These are phyloP conservation scores for Haematococcus sp. DNA, from an alignment of 139 green algal species.

Conservation along the genomic window DNA sequence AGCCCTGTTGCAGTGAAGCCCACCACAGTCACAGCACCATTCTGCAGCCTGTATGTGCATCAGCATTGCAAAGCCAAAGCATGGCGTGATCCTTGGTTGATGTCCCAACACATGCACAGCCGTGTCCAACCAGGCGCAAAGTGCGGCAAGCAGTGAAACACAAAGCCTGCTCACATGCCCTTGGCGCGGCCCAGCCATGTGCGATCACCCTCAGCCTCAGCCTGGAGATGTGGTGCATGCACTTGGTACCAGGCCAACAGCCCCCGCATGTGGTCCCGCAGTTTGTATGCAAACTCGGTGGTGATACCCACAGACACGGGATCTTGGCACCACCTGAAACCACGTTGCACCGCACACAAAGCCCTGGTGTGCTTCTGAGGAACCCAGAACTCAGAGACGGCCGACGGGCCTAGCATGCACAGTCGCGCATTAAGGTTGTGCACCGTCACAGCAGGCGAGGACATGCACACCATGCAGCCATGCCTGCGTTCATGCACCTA, in stretches of 20 bases:
- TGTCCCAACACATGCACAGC: too few relatives aligned
- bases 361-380: too few relatives aligned
- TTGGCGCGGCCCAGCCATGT: background rate
- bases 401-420: too few relatives aligned
- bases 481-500: background rate
- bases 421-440: too few relatives aligned
- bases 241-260: constrained; percentile 1
- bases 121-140: too few relatives aligned
- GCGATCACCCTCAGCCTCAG: too few relatives aligned
- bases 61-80: background rate
- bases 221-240: background rate
- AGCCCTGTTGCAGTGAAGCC: background rate
- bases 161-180: background rate
- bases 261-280: constrained; percentile 5
- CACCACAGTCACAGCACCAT: background rate
- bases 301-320: background rate
- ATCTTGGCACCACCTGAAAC: constrained; percentile 26
- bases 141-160: background rate
- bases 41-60: background rate
- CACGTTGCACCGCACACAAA: too few relatives aligned
- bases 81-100: too few relatives aligned
- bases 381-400: too few relatives aligned
- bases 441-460: too few relatives aligned
- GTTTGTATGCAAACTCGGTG: background rate
- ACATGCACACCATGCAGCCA: too few relatives aligned